A percentile compares a stretch with the other conserved stretches of the same genome.
Evolutionary conservation across 2,329 filamentous ascomycete genomes (phyloP).

Genomic region (Xylariaceae sp.): DNA sequence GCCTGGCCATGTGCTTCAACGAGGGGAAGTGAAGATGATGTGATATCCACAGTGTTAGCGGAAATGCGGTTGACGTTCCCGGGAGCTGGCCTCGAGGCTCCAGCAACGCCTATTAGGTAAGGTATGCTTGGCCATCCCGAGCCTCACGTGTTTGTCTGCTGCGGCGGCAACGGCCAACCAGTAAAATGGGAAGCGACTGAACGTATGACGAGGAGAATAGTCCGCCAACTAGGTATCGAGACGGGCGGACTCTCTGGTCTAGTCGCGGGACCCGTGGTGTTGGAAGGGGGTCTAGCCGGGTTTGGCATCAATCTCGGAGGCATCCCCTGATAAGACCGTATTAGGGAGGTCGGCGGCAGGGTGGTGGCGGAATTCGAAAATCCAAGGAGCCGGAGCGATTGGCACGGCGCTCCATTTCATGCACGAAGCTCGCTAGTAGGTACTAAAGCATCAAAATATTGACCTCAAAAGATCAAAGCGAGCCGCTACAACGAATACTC

Average conservation of each 20-base stretch:
- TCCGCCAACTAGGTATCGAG: slow-evolving; percentile 12
- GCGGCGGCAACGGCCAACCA: not conserved
- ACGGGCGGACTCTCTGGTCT: no score
- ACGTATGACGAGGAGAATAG: slow-evolving; percentile 6
- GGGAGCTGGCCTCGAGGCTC: slow-evolving; percentile 4
- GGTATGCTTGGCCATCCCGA: slow-evolving; percentile 8
- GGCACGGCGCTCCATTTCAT: slow-evolving; percentile 18
- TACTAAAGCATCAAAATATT: not conserved
- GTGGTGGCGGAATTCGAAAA: slow-evolving; percentile 26
- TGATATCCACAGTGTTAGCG: slow-evolving; percentile 4
- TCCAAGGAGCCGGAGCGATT: slow-evolving; percentile 23
- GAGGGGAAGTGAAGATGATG: not conserved
- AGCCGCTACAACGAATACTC: not conserved
- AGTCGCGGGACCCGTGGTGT: slow-evolving; percentile 22
- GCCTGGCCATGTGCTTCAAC: not conserved
- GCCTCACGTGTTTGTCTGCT: slow-evolving; percentile 4
- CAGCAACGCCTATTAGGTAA: not conserved
- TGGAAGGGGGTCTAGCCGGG: slow-evolving; percentile 32
- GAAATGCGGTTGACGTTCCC: slow-evolving; percentile 28
- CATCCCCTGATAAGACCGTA: slow-evolving; percentile 29
- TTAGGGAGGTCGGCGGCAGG: slow-evolving; percentile 36
- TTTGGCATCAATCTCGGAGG: slow-evolving; percentile 36
- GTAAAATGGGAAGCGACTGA: not conserved
- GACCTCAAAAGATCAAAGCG: not conserved
- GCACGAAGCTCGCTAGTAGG: slow-evolving; percentile 16